Percentiles rank a stretch among this genome's conserved stretches.
Conservation (phyloP, 176 grass and related monocot genomes). For the Carex myosuroides region DNA sequence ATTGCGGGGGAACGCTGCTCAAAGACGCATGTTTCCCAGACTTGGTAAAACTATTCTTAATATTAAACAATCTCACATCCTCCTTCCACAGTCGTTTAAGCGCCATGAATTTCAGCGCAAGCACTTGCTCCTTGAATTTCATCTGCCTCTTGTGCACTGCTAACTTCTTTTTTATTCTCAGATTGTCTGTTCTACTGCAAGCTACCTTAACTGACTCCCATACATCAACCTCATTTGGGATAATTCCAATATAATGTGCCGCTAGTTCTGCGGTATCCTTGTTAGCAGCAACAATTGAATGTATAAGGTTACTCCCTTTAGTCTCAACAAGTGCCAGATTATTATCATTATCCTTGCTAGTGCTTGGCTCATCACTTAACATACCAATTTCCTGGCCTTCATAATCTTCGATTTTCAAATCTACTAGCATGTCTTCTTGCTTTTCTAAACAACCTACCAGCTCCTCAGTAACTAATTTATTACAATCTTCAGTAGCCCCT, state of each 20-base stretch:
- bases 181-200: conserved; percentile 11
- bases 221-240: conserved; percentile 5
- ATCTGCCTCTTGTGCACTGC: conserved; percentile 8
- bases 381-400: background rate
- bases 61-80: conserved; percentile 34
- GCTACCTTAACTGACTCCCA: conserved; percentile 26
- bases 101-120: conserved; percentile 41
- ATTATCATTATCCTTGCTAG: conserved; percentile 2
- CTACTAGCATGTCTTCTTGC: background rate
- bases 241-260: background rate
- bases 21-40: conserved; percentile 27
- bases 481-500: background rate
- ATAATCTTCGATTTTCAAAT: conserved; percentile 1
- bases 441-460: background rate
- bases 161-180: conserved; percentile 38
- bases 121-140: conserved; percentile 39
- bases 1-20: conserved; percentile 7
- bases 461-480: background rate
- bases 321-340: background rate
- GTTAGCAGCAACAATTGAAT: conserved; percentile 20
- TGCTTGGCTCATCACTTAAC: background rate
- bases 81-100: conserved; percentile 37
- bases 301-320: conserved; percentile 22
- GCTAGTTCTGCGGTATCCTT: conserved; percentile 1
- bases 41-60: conserved; percentile 33